Conservation (phyloP, 768 basidiomycete species). For the Podaxis mareebaensis region DNA sequence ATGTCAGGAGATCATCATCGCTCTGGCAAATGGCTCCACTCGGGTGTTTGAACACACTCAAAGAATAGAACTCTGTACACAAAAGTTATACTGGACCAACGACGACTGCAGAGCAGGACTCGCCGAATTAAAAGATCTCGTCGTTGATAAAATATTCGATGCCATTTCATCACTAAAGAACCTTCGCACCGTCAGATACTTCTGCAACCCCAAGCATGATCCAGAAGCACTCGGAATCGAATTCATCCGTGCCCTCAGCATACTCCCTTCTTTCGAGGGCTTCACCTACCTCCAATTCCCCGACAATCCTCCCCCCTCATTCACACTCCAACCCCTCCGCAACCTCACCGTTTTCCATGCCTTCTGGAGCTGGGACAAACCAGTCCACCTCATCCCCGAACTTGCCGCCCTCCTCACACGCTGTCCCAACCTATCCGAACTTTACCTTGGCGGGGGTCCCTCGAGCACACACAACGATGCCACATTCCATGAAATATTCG, state of each 20-base stretch:
- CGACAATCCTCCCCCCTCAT: not conserved
- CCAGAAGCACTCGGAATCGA: not conserved
- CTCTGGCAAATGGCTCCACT: not conserved
- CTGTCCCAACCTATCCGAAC: constrained; percentile 1
- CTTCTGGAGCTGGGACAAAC: not conserved
- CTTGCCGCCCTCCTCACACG: not conserved
- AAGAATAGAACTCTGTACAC: not conserved
- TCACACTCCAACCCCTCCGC: constrained; percentile 4
- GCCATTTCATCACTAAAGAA: not conserved
- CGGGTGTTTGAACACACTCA: constrained; percentile 1
- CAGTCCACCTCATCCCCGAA: not conserved
- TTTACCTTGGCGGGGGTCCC: not conserved
- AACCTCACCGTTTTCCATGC: not conserved
- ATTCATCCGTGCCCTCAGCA: constrained; percentile 1
- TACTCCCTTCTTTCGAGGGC: not conserved
- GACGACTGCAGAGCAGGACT: not conserved
- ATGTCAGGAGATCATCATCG: constrained; percentile 10
- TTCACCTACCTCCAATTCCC: not conserved
- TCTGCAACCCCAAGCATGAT: not conserved
- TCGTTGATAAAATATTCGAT: constrained; percentile 2
- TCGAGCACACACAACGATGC: not conserved
- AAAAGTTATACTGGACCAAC: not conserved
- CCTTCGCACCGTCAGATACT: not conserved
- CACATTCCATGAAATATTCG: not conserved
- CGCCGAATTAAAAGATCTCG: not conserved